Conservation (phyloP, 805 yeast genomes). For the Cyberlindnera japonica region DNA sequence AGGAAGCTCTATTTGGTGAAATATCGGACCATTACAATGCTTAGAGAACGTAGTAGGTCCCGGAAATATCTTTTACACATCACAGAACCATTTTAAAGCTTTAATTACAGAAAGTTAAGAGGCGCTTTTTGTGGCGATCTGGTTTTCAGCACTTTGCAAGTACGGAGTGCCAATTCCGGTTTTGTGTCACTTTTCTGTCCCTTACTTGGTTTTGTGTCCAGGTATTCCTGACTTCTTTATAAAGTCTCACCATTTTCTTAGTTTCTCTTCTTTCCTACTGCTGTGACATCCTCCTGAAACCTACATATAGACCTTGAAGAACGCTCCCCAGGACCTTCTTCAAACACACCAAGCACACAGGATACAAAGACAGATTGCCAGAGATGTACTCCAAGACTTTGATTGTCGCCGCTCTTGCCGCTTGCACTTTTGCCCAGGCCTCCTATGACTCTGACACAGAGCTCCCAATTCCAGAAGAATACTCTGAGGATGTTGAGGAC, state of each 20-base stretch:
- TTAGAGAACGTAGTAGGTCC: too few species aligned
- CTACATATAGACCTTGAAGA: slow-evolving; percentile 1
- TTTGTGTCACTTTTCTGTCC: not conserved
- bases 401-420: slow-evolving; percentile 13
- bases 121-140: not conserved
- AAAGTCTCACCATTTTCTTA: too few species aligned
- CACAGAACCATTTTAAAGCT: too few species aligned
- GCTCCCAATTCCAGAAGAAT: slow-evolving; percentile 6
- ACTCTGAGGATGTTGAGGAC: slow-evolving; percentile 6
- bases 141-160: not conserved
- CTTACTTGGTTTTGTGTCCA: not conserved
- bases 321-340: not conserved
- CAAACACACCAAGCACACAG: not conserved
- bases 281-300: too few species aligned
- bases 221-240: too few species aligned
- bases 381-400: slow-evolving; percentile 16
- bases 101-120: not conserved
- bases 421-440: slow-evolving; percentile 27
- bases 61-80: too few species aligned
- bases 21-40: too few species aligned
- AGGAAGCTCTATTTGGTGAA: too few species aligned
- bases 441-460: slow-evolving; percentile 11
- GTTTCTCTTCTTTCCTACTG: too few species aligned
- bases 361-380: not conserved
- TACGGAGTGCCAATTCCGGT: not conserved